Base-by-base conservation (phyloP, 2,329 filamentous ascomycete species). In the Colletotrichum sojae region DNA sequence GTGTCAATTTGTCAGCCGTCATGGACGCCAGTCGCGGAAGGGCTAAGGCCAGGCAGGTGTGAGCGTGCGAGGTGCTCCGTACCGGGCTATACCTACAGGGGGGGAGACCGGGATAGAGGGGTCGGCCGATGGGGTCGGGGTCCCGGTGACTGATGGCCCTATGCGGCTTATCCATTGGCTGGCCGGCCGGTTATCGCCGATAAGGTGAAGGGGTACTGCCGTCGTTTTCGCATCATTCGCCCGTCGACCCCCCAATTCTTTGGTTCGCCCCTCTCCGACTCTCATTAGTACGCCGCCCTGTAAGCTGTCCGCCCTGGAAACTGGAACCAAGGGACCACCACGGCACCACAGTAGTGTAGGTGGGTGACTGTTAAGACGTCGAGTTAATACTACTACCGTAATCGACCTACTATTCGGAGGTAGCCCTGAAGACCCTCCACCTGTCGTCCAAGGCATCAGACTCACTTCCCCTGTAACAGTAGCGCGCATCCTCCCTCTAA, bases 1-100 rank as follows among this genome's bases (percentile, higher is more conserved):
- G 59, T 39, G 61, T 70, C 67, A 70, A 70, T 70, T 70, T 70
- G 67, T 70, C 67, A 70, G 67, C 67, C 63, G 67, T 58, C 67
- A 54, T 57, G 22, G 51, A 39, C 40, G 20, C 53, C 53, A 56
- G 52, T 56, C 31, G 31, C 56, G 27, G 57, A 57, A 45, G 48
- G 57, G 46, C 51, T 45, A 56, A 49, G 60, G 40, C 13, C 16
- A 16, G 45, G 16, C 16, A 46, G 45, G 16, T 18, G 45, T 16
- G 45, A 46, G 45, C 45, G 45, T 18, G 45, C 15, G 18, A 16
- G 45, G 45, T 36, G 10, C 31, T 10, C 31, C 31, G 31, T 36
- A 36, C 31, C 31, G 31, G 31, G 31, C 31, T 36, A 36, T 36
- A 36, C 8, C 31, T 36, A 36, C 31, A 43, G 40, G 40, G 40